Conservation (phyloP, 306 rosid genomes). For the Quercus parvula region DNA sequence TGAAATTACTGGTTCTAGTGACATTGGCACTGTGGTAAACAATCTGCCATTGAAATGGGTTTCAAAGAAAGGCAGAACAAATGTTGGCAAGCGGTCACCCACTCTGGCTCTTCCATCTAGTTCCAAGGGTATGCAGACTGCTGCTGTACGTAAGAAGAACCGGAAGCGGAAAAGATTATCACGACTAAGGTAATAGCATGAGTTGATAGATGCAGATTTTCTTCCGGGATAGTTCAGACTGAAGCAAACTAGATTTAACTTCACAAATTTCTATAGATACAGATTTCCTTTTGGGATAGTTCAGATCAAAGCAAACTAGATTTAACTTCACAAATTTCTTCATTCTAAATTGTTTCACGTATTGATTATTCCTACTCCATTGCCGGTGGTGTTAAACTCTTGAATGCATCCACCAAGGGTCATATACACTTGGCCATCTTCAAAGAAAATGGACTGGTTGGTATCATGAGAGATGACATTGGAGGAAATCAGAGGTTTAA, state of each 20-base stretch:
- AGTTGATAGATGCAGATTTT: not conserved
- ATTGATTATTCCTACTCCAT: not conserved
- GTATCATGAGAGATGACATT: not conserved
- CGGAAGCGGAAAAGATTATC: constrained; percentile 54
- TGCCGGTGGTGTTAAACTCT: not conserved
- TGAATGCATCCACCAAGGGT: not conserved
- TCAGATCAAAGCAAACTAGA: not conserved
- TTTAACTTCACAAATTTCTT: not conserved
- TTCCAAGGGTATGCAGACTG: constrained; percentile 27
- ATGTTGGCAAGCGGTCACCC: constrained; percentile 50
- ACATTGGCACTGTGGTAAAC: constrained; percentile 61
- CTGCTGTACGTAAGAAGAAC: constrained; percentile 33
- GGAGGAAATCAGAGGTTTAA: not conserved
- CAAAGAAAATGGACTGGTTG: not conserved
- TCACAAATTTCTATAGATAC: not conserved
- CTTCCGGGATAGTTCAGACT: not conserved
- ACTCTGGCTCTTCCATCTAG: constrained; percentile 28
- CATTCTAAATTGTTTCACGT: not conserved
- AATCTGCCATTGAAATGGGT: constrained; percentile 76
- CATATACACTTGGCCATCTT: not conserved
- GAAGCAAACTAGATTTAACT: not conserved
- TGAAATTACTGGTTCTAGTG: constrained; percentile 52
- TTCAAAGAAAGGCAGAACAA: constrained; percentile 50
- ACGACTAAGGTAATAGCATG: constrained; percentile 39
- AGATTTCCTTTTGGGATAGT: too few relatives aligned